These are phyloP conservation scores for Rhododendron williamsianum DNA, from an alignment of 148 eudicot genomes.

Conservation along the genomic window DNA sequence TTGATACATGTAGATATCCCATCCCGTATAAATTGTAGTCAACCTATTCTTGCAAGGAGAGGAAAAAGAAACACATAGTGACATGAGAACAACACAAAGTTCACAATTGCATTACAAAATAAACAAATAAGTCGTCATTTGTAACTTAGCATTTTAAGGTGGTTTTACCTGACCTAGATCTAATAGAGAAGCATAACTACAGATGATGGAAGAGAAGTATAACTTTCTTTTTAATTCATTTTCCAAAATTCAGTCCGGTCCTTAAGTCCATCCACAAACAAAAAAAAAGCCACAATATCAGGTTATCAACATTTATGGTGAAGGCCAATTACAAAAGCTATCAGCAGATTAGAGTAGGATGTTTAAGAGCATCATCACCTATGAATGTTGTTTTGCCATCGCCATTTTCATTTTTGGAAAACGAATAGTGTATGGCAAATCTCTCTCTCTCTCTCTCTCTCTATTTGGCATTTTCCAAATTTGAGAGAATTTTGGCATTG, in stretches of 20 bases:
- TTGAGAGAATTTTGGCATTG: no score
- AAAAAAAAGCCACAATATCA: background rate
- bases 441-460: no score
- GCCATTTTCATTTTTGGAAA: background rate
- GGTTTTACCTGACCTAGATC: background rate
- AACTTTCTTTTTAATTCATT: background rate
- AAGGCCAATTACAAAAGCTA: background rate
- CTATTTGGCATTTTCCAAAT: no score
- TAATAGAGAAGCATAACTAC: background rate
- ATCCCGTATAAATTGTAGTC: conserved; percentile 91
- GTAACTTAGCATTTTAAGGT: background rate
- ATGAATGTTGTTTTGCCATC: no score
- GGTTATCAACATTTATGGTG: background rate
- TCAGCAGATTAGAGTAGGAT: background rate
- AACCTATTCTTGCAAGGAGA: conserved; percentile 26
- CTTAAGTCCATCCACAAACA: background rate
- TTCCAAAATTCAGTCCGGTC: background rate
- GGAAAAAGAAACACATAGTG: background rate
- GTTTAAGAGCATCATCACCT: background rate
- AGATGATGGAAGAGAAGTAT: background rate
- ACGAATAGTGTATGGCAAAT: no score
- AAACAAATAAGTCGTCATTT: background rate
- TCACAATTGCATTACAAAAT: background rate
- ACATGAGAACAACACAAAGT: conserved; percentile 5
- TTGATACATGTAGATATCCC: conserved; percentile 87